These are phyloP conservation scores for Grammothele lineata DNA, from an alignment of 768 basidiomycete species.

Conservation along the genomic window DNA sequence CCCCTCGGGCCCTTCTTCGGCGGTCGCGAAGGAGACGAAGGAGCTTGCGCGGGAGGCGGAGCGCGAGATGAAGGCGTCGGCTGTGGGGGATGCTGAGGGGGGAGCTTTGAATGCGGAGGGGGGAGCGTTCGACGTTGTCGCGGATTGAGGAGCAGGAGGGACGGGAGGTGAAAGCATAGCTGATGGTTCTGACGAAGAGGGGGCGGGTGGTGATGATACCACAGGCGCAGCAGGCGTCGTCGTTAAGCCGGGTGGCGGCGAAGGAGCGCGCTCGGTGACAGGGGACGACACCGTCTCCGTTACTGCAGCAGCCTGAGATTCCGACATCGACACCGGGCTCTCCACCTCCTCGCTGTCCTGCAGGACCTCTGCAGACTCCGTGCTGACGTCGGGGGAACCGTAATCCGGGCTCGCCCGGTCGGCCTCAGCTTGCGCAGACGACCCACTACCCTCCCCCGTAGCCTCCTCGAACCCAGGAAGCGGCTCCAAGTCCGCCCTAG, in stretches of 20 bases:
- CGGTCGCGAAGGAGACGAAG: conserved; percentile 22
- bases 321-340: not conserved
- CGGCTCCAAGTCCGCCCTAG: conserved; percentile 37
- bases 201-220: not conserved
- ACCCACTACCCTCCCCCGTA: not conserved
- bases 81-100: not conserved
- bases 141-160: not conserved
- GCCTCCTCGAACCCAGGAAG: conserved; percentile 32
- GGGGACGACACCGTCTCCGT: not conserved
- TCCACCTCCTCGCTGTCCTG: not conserved
- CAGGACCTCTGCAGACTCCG: not conserved
- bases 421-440: not conserved
- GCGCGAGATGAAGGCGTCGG: conserved; percentile 8
- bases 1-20: conserved; percentile 16
- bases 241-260: not conserved
- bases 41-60: conserved; percentile 24
- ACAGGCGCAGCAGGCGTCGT: not conserved
- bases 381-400: not conserved
- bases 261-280: not conserved
- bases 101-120: conserved; percentile 10
- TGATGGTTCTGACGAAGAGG: not conserved
- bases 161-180: not conserved
- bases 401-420: not conserved
- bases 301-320: not conserved
- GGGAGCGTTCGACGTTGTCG: conserved; percentile 5